Evolutionary conservation across 2,329 filamentous ascomycete species (phyloP), one percentile per base, ranked within the genome.

Genomic region (Fusarium sp.): DNA sequence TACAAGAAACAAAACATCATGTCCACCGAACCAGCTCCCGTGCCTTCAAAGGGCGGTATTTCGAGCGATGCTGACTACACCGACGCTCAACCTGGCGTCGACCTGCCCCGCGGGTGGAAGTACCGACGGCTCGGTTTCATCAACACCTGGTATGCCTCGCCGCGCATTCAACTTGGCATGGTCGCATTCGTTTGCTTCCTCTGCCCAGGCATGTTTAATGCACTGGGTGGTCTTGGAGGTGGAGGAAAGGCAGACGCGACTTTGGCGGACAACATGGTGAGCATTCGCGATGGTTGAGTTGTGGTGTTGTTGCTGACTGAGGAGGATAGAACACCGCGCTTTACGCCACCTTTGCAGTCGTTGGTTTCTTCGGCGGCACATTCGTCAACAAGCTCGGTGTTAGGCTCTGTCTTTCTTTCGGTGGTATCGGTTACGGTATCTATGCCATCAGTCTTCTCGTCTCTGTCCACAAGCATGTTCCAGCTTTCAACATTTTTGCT

Each of bases 301-400:
- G 17, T 15, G 17, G 6, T 9, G 1, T 22, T 24, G 14, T 17
- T 0, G 28, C 57, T 62, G 39, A 62, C 58, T 11, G 22, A n/a
- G 33, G 33, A 11, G 20, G 8, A n/a, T 24, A 67, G 65, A 68
- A 68, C 78, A 89, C 87, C 6, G 90, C 90, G 15, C 78, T 93
- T 32, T 92, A 93, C 80, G 86, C 87, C 60, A 90, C 89, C 39
- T 92, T 93, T 76, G 87, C 87, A 33, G 81, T 88, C 47, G 83
- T 89, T 33, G 90, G 87, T 59, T 86, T 92, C 79, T 85, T 91
- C 75, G 90, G 91, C 68, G 90, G 90, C 56, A 94, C 90, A 41
- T 86, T 94, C 74, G 89, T 90, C 80, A 95, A 95, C 81, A 87
- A 86, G 71, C 83, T 93, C 48, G 92, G 92, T 55, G 85, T 93